A percentile compares a stretch with the other conserved stretches of the same genome.
Conservation (phyloP, 2,329 filamentous ascomycete species). For the Escovopsis sp. region DNA sequence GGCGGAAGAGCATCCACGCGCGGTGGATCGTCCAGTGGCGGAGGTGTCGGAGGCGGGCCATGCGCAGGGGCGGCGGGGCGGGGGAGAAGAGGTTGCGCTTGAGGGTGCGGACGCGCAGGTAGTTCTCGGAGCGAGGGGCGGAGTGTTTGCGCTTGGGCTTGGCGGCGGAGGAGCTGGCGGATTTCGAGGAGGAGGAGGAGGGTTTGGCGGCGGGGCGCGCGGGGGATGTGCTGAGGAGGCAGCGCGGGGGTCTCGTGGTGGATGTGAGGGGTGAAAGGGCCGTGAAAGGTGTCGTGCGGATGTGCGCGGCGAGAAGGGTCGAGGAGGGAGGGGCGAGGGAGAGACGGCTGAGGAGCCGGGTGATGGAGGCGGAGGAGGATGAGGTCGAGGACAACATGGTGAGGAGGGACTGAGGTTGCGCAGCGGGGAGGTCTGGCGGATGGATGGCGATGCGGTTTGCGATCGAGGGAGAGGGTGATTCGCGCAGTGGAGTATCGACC, state of each 20-base stretch:
- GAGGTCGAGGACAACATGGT: conserved; percentile 17
- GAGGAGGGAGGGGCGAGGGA: conserved; percentile 4
- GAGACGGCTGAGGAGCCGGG: conserved; percentile 16
- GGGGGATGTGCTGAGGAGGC: conserved; percentile 19
- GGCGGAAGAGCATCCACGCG: conserved; percentile 72
- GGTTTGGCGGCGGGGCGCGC: conserved; percentile 15
- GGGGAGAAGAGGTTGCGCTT: conserved; percentile 32
- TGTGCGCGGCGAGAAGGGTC: conserved; percentile 3
- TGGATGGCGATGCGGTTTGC: too few species aligned
- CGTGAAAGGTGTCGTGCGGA: too few species aligned
- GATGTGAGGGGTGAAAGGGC: conserved; percentile 3
- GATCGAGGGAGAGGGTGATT: too few species aligned
- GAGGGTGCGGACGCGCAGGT: conserved; percentile 28
- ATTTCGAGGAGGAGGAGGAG: conserved; percentile 15
- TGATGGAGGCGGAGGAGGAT: conserved; percentile 14
- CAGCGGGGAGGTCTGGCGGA: too few species aligned
- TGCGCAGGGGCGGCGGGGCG: conserved; percentile 58
- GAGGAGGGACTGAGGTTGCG: too few species aligned
- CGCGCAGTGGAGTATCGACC: too few species aligned
- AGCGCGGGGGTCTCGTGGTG: conserved; percentile 6
- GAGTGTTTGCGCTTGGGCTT: conserved; percentile 15
- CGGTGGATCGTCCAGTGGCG: conserved; percentile 99
- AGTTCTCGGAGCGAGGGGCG: conserved; percentile 21
- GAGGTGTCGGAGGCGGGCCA: conserved; percentile 73
- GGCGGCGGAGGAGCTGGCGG: conserved; percentile 10